Evolutionary conservation across 805 yeast species (phyloP).

Genomic region (Saccharomycopsis malanga): DNA sequence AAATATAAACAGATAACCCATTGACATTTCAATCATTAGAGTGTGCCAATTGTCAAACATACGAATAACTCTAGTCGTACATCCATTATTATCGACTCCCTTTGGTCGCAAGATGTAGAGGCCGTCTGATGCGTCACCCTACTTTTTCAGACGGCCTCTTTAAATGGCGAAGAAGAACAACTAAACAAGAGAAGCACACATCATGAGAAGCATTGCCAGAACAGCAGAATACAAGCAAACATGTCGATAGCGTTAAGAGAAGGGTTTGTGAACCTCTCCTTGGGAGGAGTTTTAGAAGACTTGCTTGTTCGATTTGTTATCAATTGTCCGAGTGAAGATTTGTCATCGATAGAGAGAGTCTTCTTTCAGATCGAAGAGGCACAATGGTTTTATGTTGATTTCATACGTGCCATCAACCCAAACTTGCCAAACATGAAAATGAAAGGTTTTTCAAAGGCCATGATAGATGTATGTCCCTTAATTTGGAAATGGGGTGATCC

Average conservation of each 20-base stretch:
- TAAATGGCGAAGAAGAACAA: too few species aligned
- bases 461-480: constrained; percentile 64
- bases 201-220: not conserved
- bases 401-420: constrained; percentile 64
- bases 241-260: constrained; percentile 57
- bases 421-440: constrained; percentile 69
- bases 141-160: too few species aligned
- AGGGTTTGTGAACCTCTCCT: constrained; percentile 53
- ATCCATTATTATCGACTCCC: too few species aligned
- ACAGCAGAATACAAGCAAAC: not conserved
- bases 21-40: too few species aligned
- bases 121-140: too few species aligned
- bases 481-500: constrained; percentile 85
- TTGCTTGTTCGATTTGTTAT: constrained; percentile 81
- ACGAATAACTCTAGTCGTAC: too few species aligned
- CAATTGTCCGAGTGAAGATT: constrained; percentile 88
- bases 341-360: constrained; percentile 68
- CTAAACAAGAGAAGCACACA: too few species aligned
- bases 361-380: constrained; percentile 96
- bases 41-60: too few species aligned
- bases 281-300: constrained; percentile 76
- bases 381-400: constrained; percentile 94
- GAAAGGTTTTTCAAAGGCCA: constrained; percentile 62
- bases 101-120: too few species aligned
- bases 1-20: too few species aligned